Evolutionary conservation across 2,329 filamentous ascomycete genomes (phyloP), one percentile per base, ranked within the genome.

Genomic region (Aureobasidium sp.): DNA sequence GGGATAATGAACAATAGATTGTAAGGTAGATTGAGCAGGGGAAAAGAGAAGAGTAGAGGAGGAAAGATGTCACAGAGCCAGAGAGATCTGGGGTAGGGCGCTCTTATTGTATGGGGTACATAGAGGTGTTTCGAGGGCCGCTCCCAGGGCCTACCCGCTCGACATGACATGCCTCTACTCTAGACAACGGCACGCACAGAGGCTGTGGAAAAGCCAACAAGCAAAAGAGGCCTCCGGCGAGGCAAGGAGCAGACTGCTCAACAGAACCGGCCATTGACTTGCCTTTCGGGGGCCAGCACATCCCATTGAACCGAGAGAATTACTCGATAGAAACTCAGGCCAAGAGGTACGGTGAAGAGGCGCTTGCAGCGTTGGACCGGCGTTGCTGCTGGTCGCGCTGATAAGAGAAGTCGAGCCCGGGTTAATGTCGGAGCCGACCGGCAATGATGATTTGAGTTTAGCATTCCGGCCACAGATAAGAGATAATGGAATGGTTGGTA

Each of bases 301-400:
- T 57, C n/a, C 29, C 40, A 42, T 29, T 17, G 42, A 58, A 48
- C n/a, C 54, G 31, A 27, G 19, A 48, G 29, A 11, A 52, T 62
- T 62, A 62, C 60, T 62, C 60, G 60, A 62, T 62, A n/a, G 27
- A 62, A 62, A 62, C 45, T 52, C 27, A 29, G 24, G 57, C 44
- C 57, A 40, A 60, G 24, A 24, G 35, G 33, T 49, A 47, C 35
- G 35, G 58, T 50, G 47, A 52, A 60, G 22, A 22, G 35, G 24
- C 53, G 53, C 45, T 24, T 52, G 45, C 58, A 50, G 19, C 45
- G 58, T 60, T 60, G 47, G 35, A 47, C 58, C 22, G 53, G 37
- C 48, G 45, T 61, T 60, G 57, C 49, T 29, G 48, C 24, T 17
- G 48, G 50, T 35, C 37, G 50, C 27, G 52, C 52, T 48, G 56